Evolutionary conservation across 1,284 basidiomycete species (phyloP).

Genomic region (Peniophora sp.): DNA sequence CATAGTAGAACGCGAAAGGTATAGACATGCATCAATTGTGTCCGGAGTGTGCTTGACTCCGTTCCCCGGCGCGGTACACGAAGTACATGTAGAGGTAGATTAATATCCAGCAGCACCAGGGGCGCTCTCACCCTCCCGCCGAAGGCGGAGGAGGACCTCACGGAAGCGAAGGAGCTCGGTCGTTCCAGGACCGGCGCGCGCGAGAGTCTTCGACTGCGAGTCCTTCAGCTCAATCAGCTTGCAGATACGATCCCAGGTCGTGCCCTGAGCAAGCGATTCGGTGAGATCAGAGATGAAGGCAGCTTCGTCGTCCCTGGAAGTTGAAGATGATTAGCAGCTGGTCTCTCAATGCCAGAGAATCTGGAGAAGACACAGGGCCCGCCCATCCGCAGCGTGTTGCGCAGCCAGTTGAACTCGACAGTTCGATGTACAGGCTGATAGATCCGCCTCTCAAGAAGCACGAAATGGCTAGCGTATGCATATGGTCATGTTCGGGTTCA

Average conservation of each 20-base stretch:
- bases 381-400: no score
- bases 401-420: no score
- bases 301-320: slow-evolving; percentile 76
- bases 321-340: neutral
- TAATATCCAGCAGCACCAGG: slow-evolving; percentile 91
- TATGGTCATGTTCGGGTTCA: neutral
- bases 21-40: no score
- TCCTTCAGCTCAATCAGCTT: slow-evolving; percentile 87
- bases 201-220: slow-evolving; percentile 93
- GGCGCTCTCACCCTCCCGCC: slow-evolving; percentile 83
- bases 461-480: neutral
- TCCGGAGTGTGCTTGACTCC: no score
- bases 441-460: no score
- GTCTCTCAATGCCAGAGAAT: neutral
- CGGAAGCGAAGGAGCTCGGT: slow-evolving; percentile 89
- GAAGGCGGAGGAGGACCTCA: slow-evolving; percentile 81
- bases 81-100: slow-evolving; percentile 6
- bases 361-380: no score
- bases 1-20: no score
- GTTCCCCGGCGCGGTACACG: no score
- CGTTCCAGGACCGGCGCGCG: slow-evolving; percentile 80
- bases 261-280: slow-evolving; percentile 80
- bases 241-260: slow-evolving; percentile 94
- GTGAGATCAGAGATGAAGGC: slow-evolving; percentile 71
- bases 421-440: no score